A percentile compares a stretch with the other conserved stretches of the same genome.
Evolutionary conservation across 2,329 filamentous ascomycete species (phyloP).

Genomic region (Alternaria gaisen): DNA sequence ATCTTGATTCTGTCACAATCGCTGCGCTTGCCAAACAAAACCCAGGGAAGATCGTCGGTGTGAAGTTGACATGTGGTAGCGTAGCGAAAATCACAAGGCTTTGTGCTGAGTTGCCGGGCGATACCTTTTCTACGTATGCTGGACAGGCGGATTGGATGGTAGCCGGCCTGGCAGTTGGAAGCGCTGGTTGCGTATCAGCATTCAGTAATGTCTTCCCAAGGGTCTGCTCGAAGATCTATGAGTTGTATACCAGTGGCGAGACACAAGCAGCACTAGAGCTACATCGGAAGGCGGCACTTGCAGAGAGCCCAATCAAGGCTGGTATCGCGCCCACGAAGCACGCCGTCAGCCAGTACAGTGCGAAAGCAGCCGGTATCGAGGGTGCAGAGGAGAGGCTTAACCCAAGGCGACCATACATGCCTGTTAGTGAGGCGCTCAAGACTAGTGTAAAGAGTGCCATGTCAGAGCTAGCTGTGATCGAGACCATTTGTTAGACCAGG

Average conservation of each 20-base stretch:
- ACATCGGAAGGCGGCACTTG: constrained; percentile 69
- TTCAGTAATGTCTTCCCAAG: constrained; percentile 68
- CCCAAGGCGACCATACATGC: constrained; percentile 41
- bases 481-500: constrained; percentile 23
- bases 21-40: constrained; percentile 63
- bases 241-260: constrained; percentile 67
- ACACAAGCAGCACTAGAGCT: constrained; percentile 66
- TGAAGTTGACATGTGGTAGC: constrained; percentile 77
- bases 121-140: constrained; percentile 72
- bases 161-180: constrained; percentile 62
- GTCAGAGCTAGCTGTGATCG: constrained; percentile 38
- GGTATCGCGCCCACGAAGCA: constrained; percentile 76
- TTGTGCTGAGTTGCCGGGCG: constrained; percentile 58
- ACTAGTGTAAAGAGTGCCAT: constrained; percentile 33
- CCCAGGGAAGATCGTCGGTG: constrained; percentile 70
- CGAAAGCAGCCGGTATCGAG: constrained; percentile 64
- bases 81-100: constrained; percentile 76
- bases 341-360: constrained; percentile 69
- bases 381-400: constrained; percentile 39
- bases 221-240: constrained; percentile 66
- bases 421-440: constrained; percentile 37
- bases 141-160: constrained; percentile 78
- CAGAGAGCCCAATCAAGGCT: constrained; percentile 71
- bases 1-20: constrained; percentile 73
- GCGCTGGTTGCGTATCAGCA: constrained; percentile 64